Conservation (phyloP, 805 yeast genomes). For the Teunomyces tritomae region DNA sequence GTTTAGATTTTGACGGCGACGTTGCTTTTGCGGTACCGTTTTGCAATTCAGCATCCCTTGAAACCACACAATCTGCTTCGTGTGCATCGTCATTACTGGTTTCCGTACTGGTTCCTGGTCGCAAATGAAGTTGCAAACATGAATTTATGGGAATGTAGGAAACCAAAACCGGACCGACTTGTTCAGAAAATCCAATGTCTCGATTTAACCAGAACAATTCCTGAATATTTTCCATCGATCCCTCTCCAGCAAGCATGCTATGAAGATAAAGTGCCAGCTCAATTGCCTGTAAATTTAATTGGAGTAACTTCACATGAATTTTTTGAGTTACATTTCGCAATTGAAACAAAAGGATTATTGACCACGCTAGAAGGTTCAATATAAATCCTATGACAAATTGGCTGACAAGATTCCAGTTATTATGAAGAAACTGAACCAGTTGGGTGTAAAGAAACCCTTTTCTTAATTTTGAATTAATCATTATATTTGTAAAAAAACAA, state of each 20-base stretch:
- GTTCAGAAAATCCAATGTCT: background rate
- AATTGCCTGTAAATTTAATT: background rate
- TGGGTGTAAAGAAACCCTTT: background rate
- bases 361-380: constrained; percentile 1
- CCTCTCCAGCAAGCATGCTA: background rate
- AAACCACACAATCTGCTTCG: too few relatives aligned
- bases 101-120: background rate
- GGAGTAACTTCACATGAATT: background rate
- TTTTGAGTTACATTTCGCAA: background rate
- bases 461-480: background rate
- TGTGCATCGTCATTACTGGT: background rate
- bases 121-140: background rate
- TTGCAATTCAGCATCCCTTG: background rate
- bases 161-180: background rate
- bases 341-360: constrained; percentile 1
- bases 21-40: background rate
- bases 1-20: background rate
- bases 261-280: background rate
- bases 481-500: background rate
- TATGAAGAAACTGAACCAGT: background rate
- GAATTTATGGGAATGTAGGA: constrained; percentile 1
- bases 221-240: background rate
- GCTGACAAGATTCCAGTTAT: background rate
- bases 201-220: background rate
- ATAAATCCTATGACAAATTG: background rate